A percentile compares a stretch with the other conserved stretches of the same genome.
Conservation (phyloP, 2,329 filamentous ascomycete genomes). For the Shiraia bambusicola region DNA sequence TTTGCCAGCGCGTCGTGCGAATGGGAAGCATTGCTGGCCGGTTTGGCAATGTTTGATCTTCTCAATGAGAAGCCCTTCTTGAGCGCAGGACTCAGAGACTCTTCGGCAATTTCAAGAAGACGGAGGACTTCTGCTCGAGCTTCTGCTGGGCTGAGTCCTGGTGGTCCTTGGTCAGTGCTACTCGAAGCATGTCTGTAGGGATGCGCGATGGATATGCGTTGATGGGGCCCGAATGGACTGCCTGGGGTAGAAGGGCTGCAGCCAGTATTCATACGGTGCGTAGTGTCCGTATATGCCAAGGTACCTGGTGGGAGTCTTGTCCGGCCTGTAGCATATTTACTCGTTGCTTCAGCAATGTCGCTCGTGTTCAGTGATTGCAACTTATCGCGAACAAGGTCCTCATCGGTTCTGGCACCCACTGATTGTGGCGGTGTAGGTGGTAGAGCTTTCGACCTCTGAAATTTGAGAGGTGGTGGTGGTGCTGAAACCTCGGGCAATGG, state of each 20-base stretch:
- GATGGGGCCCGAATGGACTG: slow-evolving; percentile 9
- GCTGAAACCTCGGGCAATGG: neutral
- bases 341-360: slow-evolving; percentile 2
- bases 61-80: slow-evolving; percentile 16
- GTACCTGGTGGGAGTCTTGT: slow-evolving; percentile 6
- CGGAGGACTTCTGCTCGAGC: slow-evolving; percentile 16
- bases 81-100: slow-evolving; percentile 3
- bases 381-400: slow-evolving; percentile 12
- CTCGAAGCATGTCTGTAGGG: slow-evolving; percentile 4
- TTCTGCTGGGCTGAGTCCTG: slow-evolving; percentile 12
- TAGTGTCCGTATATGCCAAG: slow-evolving; percentile 12
- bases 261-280: slow-evolving; percentile 12
- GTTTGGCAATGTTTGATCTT: slow-evolving; percentile 9
- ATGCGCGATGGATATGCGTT: slow-evolving; percentile 13
- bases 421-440: slow-evolving; percentile 20
- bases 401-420: slow-evolving; percentile 8
- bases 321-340: slow-evolving; percentile 5
- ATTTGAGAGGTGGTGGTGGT: slow-evolving; percentile 13
- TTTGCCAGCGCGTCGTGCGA: slow-evolving; percentile 10
- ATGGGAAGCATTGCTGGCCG: slow-evolving; percentile 2
- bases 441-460: slow-evolving; percentile 7
- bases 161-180: slow-evolving; percentile 8
- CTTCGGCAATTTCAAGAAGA: slow-evolving; percentile 8
- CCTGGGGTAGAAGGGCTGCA: slow-evolving; percentile 6
- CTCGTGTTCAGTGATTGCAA: slow-evolving; percentile 14